Evolutionary conservation across 1,139 yeast genomes (phyloP).

Genomic region (Geotrichum carabidarum): DNA sequence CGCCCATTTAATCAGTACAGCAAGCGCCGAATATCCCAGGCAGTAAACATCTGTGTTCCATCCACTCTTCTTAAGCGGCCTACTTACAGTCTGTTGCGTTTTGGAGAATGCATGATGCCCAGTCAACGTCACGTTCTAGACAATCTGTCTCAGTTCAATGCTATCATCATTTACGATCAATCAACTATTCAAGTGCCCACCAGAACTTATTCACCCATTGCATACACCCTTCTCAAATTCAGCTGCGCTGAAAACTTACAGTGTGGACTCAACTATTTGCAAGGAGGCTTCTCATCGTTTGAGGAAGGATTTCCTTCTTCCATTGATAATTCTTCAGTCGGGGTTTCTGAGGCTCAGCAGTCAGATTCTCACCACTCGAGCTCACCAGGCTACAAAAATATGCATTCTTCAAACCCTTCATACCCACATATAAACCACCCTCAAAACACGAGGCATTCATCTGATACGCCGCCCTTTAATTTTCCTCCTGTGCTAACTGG

Average conservation of each 20-base stretch:
- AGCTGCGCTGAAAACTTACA: conserved; percentile 33
- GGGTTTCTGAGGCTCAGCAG: not conserved
- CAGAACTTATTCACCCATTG: conserved; percentile 31
- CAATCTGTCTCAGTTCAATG: conserved; percentile 27
- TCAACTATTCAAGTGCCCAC: conserved; percentile 37
- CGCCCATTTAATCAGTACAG: conserved; percentile 65
- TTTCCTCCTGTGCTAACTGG: conserved; percentile 32
- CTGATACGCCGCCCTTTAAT: conserved; percentile 8
- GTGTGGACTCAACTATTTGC: conserved; percentile 30
- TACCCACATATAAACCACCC: not conserved
- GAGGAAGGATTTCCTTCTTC: conserved; percentile 28
- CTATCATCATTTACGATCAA: conserved; percentile 51
- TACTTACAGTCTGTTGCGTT: conserved; percentile 53
- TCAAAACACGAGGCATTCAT: not conserved
- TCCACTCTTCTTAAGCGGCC: conserved; percentile 69
- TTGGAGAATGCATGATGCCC: conserved; percentile 51
- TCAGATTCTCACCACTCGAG: not conserved
- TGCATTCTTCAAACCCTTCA: no score
- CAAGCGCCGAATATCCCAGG: conserved; percentile 46
- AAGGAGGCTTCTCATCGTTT: conserved; percentile 39
- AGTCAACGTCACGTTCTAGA: conserved; percentile 36
- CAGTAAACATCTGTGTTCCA: conserved; percentile 70
- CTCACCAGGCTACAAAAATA: no score
- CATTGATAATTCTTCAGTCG: conserved; percentile 21
- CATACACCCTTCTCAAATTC: conserved; percentile 48